Base-by-base conservation (phyloP, 2,329 filamentous ascomycete species). In the Metarhizium guizhouense region DNA sequence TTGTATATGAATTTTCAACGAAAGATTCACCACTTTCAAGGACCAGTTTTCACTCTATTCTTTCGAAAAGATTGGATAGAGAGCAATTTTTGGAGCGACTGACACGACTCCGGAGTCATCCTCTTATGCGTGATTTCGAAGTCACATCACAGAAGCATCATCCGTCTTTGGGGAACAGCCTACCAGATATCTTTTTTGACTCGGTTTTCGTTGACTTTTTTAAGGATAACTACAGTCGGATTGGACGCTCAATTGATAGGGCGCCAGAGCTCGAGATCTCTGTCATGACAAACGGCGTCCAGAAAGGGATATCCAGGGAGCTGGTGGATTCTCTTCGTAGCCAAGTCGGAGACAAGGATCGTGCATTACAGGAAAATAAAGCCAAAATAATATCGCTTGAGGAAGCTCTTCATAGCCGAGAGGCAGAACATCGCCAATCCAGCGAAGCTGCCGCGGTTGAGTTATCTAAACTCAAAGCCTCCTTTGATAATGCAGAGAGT, bases 1-100 rank as follows among this genome's bases (percentile, higher is more conserved):
- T 95, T 20, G 80, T 94, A 4, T 99, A 97, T 68, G 94, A 99
- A 65, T 99, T 97, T 66, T 97, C 93, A 10, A 96, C 93, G 0
- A 96, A 95, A 67, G 94, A 99, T 70, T 97, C 93, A 0, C 90
- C 94, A 0, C 86, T 99, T 53, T 83, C 93, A 6, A 82, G 94
- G 58, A 79, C 84, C 29, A 92, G 87, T 10, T 74, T 99, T 48
- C 88, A 95, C 64, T 84, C 87, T 29, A 81, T 96, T 32, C 76
- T 99, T 40, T 78, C 83, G 32, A 84, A 86, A 48, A 84, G 86
- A 56, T 80, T 97, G 63, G 90, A 91, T 43, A 85, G 92, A 61
- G 91, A 96, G 63, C 86, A 86, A 64, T 99, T 96, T 66, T 83
- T 95, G 55, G 88, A 95, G 68, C 86, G 86, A 59, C 79, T 99